A percentile compares a stretch with the other conserved stretches of the same genome.
Conservation (phyloP, 2,329 filamentous ascomycete species). For the Penicillium sp. region DNA sequence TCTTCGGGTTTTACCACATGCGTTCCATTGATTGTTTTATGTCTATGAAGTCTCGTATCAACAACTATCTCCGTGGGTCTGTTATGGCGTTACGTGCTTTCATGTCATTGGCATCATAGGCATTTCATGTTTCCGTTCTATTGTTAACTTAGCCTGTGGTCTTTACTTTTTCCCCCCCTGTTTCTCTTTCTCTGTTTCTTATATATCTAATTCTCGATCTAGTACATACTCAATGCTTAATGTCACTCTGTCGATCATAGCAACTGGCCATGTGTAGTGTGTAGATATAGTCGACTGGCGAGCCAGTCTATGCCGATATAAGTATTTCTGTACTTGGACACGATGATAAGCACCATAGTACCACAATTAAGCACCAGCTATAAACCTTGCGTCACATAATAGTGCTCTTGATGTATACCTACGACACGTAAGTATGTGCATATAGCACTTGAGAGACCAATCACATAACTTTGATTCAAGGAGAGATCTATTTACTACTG, state of each 20-base stretch:
- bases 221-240: slow-evolving; percentile 9
- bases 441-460: no score
- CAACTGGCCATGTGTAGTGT: background rate
- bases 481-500: no score
- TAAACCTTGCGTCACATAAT: no score
- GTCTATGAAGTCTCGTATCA: slow-evolving; percentile 5
- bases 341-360: no score
- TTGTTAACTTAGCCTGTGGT: slow-evolving; percentile 10
- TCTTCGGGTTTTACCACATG: background rate
- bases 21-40: background rate
- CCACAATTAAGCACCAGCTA: no score
- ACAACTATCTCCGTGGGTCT: background rate
- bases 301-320: no score
- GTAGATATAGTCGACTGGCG: no score
- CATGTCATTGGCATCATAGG: slow-evolving; percentile 7
- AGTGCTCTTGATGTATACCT: no score
- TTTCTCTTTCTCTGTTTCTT: background rate
- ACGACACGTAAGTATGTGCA: no score
- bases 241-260: slow-evolving; percentile 28
- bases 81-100: slow-evolving; percentile 3
- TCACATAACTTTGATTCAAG: no score
- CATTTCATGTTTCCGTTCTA: background rate
- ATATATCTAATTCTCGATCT: slow-evolving; percentile 8
- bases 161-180: no score
- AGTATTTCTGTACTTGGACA: no score